A percentile compares a stretch with the other conserved stretches of the same genome.
These are phyloP conservation scores for Omphalea diandra DNA, from an alignment of 441 rosid species.

Conservation along the genomic window DNA sequence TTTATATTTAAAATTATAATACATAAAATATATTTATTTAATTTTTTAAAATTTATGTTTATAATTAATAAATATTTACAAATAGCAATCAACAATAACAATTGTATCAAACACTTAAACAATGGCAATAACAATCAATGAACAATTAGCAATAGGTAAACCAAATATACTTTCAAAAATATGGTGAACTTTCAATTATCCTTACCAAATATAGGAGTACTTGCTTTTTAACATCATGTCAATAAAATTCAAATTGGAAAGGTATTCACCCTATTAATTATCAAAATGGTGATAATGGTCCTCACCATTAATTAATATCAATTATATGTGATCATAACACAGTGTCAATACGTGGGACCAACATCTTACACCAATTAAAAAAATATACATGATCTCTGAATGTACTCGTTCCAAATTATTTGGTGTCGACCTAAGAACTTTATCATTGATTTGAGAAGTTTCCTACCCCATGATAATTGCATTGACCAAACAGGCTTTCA, in stretches of 20 bases:
- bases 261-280: neutral
- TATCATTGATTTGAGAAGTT: slow-evolving; percentile 12
- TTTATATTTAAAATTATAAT: too few relatives aligned
- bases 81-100: too few relatives aligned
- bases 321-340: slow-evolving; percentile 3
- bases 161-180: too few relatives aligned
- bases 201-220: too few relatives aligned
- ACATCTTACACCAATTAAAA: neutral
- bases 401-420: slow-evolving; percentile 6
- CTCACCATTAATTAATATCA: slow-evolving; percentile 17
- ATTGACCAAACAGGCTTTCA: slow-evolving; percentile 5
- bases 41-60: too few relatives aligned
- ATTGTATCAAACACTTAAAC: too few relatives aligned
- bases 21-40: too few relatives aligned
- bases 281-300: slow-evolving; percentile 14
- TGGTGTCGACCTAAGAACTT: slow-evolving; percentile 5
- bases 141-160: too few relatives aligned
- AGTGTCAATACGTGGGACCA: slow-evolving; percentile 12
- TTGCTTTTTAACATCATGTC: slow-evolving; percentile 9
- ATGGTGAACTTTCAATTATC: too few relatives aligned
- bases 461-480: slow-evolving; percentile 5
- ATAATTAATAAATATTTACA: too few relatives aligned
- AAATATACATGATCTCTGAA: neutral
- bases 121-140: too few relatives aligned
- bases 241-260: too few relatives aligned